Conservation (phyloP, 768 basidiomycete genomes). For the Mycena kentingensis region DNA sequence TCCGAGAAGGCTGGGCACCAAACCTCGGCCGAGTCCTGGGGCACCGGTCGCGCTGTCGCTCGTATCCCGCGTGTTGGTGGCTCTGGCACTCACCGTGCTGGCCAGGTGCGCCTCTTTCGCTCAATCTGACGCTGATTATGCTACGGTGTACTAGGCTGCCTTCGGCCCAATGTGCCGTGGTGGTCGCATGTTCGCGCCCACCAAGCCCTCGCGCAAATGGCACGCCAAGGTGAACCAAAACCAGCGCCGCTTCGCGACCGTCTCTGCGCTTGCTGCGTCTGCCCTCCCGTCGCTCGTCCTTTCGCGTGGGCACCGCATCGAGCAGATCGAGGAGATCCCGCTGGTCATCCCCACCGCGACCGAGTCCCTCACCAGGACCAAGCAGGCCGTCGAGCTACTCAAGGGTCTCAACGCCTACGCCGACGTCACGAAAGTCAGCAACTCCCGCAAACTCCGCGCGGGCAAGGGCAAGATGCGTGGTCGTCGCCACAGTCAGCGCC, state of each 20-base stretch:
- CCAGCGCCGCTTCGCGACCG: constrained; percentile 96
- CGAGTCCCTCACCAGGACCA: constrained; percentile 94
- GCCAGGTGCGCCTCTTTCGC: constrained; percentile 63
- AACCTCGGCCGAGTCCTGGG: constrained; percentile 99
- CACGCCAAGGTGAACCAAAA: constrained; percentile 99
- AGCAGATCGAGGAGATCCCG: constrained; percentile 94
- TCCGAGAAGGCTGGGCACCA: constrained; percentile 98
- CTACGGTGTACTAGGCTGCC: constrained; percentile 65
- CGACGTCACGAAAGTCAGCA: constrained; percentile 96
- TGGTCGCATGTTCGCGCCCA: constrained; percentile 99
- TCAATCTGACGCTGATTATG: not conserved
- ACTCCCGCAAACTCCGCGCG: constrained; percentile 94
- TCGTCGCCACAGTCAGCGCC: constrained; percentile 94
- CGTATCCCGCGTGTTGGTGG: constrained; percentile 99
- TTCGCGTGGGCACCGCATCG: constrained; percentile 98
- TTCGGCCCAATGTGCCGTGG: constrained; percentile 99
- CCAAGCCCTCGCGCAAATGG: constrained; percentile 99
- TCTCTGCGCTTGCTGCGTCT: constrained; percentile 96
- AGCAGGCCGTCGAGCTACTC: constrained; percentile 92
- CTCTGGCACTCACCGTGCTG: constrained; percentile 97
- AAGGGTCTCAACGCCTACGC: constrained; percentile 86
- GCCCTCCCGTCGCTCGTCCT: constrained; percentile 98
- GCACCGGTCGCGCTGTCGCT: constrained; percentile 99
- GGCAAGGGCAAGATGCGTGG: constrained; percentile 98
- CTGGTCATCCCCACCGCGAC: constrained; percentile 79